A percentile compares a stretch with the other conserved stretches of the same genome.
Conservation (phyloP, 2,329 filamentous ascomycete genomes). For the Trichoderma hamatum region DNA sequence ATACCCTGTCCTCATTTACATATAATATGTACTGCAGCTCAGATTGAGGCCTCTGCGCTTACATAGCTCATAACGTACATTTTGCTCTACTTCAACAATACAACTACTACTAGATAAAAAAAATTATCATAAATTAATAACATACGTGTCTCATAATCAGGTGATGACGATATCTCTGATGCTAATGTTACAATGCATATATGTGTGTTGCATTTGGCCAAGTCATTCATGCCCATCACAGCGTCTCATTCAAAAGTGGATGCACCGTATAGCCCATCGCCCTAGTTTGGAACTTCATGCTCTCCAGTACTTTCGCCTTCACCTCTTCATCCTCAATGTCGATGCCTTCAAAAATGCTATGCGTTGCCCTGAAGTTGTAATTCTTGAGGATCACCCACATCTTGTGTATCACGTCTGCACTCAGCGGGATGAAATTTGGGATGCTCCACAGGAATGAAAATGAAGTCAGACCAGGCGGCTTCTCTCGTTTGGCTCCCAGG, state of each 20-base stretch:
- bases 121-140: not conserved
- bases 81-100: not conserved
- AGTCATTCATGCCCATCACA: constrained; percentile 27
- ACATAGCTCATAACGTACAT: not conserved
- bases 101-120: not conserved
- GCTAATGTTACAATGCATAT: not conserved
- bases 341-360: constrained; percentile 66
- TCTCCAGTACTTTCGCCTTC: constrained; percentile 69
- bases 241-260: constrained; percentile 40
- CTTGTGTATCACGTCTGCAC: constrained; percentile 61
- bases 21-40: constrained; percentile 1
- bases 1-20: constrained; percentile 25
- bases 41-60: constrained; percentile 15
- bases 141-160: not conserved
- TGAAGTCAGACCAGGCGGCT: constrained; percentile 51
- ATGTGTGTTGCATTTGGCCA: not conserved
- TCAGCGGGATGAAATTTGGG: constrained; percentile 73
- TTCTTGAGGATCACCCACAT: constrained; percentile 72
- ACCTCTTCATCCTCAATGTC: constrained; percentile 62
- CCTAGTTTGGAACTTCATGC: constrained; percentile 72
- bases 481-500: constrained; percentile 39
- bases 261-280: constrained; percentile 52
- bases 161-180: not conserved
- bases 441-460: constrained; percentile 79
- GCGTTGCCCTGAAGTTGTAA: constrained; percentile 66